These are phyloP conservation scores for Magnolia officinalis DNA, from an alignment of 164 flowering plant genomes.

Conservation along the genomic window DNA sequence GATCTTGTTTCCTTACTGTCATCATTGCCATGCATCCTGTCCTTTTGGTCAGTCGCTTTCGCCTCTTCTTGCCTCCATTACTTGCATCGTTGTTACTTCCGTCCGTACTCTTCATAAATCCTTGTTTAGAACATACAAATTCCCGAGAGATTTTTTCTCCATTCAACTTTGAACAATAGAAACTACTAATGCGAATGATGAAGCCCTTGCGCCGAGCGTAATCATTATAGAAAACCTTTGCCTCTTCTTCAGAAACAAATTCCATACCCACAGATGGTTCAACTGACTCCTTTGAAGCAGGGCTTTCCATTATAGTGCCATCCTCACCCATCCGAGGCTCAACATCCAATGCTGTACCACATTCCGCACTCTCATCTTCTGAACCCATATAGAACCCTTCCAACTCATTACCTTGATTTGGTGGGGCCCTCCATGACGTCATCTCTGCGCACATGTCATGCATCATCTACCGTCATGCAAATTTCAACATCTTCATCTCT, in stretches of 20 bases:
- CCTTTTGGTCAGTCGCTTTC: slow-evolving; percentile 3
- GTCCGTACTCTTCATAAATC: slow-evolving; percentile 1
- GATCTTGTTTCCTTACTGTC: slow-evolving; percentile 9
- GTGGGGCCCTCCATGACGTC: background rate
- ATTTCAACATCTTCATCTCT: background rate
- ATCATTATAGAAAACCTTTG: slow-evolving; percentile 9
- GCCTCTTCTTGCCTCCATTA: slow-evolving; percentile 1
- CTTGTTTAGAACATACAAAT: slow-evolving; percentile 13
- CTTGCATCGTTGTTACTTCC: background rate
- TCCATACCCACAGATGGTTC: slow-evolving; percentile 18
- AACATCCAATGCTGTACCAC: background rate
- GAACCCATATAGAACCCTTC: background rate
- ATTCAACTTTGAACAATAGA: slow-evolving; percentile 10
- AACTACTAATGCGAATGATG: background rate
- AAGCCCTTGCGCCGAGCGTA: slow-evolving; percentile 13
- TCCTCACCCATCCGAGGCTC: slow-evolving; percentile 11
- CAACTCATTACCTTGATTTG: slow-evolving; percentile 3
- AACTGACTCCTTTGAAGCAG: background rate
- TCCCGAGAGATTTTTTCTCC: background rate
- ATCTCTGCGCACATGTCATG: background rate
- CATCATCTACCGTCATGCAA: background rate
- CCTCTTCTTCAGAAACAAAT: slow-evolving; percentile 10
- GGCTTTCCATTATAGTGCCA: background rate
- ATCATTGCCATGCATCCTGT: slow-evolving; percentile 13
- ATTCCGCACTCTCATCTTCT: slow-evolving; percentile 4